These are phyloP conservation scores for Aschersonia sp. DNA, from an alignment of 2,329 filamentous ascomycete genomes.

Conservation along the genomic window DNA sequence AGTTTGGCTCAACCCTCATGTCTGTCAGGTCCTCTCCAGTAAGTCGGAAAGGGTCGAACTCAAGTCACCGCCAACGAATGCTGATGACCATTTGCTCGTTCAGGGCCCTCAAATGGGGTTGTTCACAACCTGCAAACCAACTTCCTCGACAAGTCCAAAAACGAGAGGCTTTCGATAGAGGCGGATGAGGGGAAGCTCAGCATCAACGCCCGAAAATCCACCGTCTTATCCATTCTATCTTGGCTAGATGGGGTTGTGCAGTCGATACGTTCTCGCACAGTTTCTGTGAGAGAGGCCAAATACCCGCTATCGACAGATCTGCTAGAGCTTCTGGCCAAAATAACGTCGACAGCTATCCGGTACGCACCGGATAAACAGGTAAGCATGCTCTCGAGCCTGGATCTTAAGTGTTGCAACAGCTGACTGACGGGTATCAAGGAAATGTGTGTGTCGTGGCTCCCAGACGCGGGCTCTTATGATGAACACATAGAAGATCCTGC, in stretches of 20 bases:
- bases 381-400: slow-evolving; percentile 3
- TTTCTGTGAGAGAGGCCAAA: slow-evolving; percentile 11
- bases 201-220: slow-evolving; percentile 16
- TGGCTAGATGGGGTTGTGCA: slow-evolving; percentile 17
- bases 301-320: slow-evolving; percentile 7
- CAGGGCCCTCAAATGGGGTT: slow-evolving; percentile 9
- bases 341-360: slow-evolving; percentile 18
- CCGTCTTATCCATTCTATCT: slow-evolving; percentile 17
- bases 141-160: slow-evolving; percentile 15
- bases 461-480: slow-evolving; percentile 7
- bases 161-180: slow-evolving; percentile 14
- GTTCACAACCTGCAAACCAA: slow-evolving; percentile 14
- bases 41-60: slow-evolving; percentile 9
- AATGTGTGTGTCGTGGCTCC: slow-evolving; percentile 28
- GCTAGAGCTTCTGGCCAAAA: slow-evolving; percentile 14
- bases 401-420: neutral
- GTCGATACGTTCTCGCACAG: slow-evolving; percentile 10
- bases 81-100: neutral
- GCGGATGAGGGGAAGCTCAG: slow-evolving; percentile 10
- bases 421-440: slow-evolving; percentile 8
- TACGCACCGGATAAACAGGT: slow-evolving; percentile 9
- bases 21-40: slow-evolving; percentile 32
- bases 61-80: neutral
- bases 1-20: slow-evolving; percentile 21
- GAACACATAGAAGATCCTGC: slow-evolving; percentile 21